Base-by-base conservation (phyloP, 2,329 filamentous ascomycete genomes). In the Trichoderma semiorbis region DNA sequence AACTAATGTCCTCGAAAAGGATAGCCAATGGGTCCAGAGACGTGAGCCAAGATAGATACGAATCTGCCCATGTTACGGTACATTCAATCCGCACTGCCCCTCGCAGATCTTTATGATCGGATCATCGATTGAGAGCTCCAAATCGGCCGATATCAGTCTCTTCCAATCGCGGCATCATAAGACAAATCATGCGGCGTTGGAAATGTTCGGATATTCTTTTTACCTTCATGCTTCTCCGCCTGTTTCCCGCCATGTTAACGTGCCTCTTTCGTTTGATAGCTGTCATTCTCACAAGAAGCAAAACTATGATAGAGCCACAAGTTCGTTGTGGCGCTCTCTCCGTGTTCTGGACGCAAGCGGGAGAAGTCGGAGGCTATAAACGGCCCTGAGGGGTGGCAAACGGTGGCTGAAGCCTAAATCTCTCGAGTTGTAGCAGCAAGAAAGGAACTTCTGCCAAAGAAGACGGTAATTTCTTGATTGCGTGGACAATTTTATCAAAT, bases 21-120 rank as follows among this genome's bases (percentile, higher is more conserved):
- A 24, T 24, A n/a, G 55, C 36, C 65, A 47, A 60, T 24, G 34
- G 53, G 36, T 18, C 14, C 53, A 16, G 24, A 43, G 14, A 58
- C 21, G 24, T 8, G n/a, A 24, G 58, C 43, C 43, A 50, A 50
- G 43, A 50, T 47, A 47, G 43, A 21, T 50, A 50, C 43, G 43
- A 53, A 55, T 34, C 64, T 30, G 28, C 47, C 21, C 47, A 53
- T 53, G 47, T 53, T 53, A 7, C 47, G 21, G 47, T 24, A 53
- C 47, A 53, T 53, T 14, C 34, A 39, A 10, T 30, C 26, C 50
- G 50, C 50, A 68, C 34, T 43, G 12, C 55, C 34, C 18, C 18
- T 68, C 34, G 53, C 53, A 26, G 53, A 68, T 68, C 65, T 68
- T 24, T n/a, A 32, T 61, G 36, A 69, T 61, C 66, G n/a, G n/a